A percentile compares a stretch with the other conserved stretches of the same genome.
phyloP scores from a whole-genome alignment of 1,284 basidiomycete species.

The Phlebopus sp. region DNA sequence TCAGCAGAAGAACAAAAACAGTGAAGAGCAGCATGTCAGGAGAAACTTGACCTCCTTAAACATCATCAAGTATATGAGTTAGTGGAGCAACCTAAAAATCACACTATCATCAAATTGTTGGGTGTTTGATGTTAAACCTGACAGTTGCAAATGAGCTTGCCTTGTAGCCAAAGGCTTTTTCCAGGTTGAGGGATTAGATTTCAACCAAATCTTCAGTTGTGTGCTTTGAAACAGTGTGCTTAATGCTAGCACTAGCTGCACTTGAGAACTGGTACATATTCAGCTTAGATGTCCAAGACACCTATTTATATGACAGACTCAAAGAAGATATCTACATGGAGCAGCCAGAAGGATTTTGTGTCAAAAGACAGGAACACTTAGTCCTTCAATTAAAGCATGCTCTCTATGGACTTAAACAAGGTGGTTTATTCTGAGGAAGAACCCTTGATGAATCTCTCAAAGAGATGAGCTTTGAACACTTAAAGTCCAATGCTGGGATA shows the following conservation, averaged over 20 bases:
- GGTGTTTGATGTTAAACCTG: too few species aligned
- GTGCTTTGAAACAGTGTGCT: neutral
- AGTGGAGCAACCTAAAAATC: too few species aligned
- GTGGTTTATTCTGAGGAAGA: conserved; percentile 29
- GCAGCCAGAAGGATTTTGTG: conserved; percentile 34
- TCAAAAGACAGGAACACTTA: conserved; percentile 4
- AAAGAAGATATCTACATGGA: conserved; percentile 38
- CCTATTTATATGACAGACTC: conserved; percentile 42
- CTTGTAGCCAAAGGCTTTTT: too few species aligned
- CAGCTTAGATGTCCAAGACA: conserved; percentile 46
- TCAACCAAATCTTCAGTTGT: too few species aligned
- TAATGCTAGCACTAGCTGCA: conserved; percentile 17
- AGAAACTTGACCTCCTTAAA: too few species aligned
- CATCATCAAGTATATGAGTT: too few species aligned
- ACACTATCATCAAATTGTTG: too few species aligned
- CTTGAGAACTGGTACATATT: conserved; percentile 34
- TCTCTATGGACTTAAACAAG: conserved; percentile 37
- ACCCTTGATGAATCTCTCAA: conserved; percentile 6
- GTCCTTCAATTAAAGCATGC: conserved; percentile 24
- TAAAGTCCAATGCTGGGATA: too few species aligned
- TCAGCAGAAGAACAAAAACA: too few species aligned
- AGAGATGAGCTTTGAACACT: neutral
- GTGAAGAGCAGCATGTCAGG: too few species aligned
- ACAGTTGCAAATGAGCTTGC: too few species aligned
- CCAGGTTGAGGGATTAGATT: too few species aligned